phyloP scores from a whole-genome alignment of 2,329 filamentous ascomycete species.

The Pseudogymnoascus sp. region DNA sequence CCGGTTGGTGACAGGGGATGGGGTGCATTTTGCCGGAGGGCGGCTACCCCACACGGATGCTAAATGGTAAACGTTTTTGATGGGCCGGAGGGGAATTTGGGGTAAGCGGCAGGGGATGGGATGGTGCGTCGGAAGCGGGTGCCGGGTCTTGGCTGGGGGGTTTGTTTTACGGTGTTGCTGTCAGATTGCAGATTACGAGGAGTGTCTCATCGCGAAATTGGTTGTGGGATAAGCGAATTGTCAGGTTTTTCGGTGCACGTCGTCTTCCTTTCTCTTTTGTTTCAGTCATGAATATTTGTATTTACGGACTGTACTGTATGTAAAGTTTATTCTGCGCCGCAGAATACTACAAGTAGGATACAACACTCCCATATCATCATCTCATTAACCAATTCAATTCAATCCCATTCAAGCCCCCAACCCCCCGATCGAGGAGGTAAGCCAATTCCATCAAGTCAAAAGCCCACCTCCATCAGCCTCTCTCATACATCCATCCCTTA shows the following conservation, averaged over 20 bases:
- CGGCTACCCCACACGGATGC: neutral
- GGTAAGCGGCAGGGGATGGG: neutral
- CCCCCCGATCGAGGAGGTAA: neutral
- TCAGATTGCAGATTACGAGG: neutral
- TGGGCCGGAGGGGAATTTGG: neutral
- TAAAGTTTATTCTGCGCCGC: neutral
- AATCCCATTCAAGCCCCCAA: neutral
- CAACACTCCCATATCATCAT: neutral
- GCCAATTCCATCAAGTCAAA: neutral
- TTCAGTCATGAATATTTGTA: neutral
- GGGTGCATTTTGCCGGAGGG: neutral
- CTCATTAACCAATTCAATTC: neutral
- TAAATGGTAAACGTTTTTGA: neutral
- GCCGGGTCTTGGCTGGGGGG: neutral
- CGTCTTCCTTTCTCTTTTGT: neutral
- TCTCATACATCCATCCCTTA: constrained; percentile 9
- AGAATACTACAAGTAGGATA: neutral
- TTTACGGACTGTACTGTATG: neutral
- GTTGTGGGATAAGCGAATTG: neutral
- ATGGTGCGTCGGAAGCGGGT: neutral
- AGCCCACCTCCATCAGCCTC: neutral
- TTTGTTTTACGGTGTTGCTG: neutral
- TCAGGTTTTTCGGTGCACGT: neutral
- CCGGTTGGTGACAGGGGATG: neutral
- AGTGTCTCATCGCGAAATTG: neutral